Conservation (phyloP, 2,329 filamentous ascomycete species). For the Didymella exigua region DNA sequence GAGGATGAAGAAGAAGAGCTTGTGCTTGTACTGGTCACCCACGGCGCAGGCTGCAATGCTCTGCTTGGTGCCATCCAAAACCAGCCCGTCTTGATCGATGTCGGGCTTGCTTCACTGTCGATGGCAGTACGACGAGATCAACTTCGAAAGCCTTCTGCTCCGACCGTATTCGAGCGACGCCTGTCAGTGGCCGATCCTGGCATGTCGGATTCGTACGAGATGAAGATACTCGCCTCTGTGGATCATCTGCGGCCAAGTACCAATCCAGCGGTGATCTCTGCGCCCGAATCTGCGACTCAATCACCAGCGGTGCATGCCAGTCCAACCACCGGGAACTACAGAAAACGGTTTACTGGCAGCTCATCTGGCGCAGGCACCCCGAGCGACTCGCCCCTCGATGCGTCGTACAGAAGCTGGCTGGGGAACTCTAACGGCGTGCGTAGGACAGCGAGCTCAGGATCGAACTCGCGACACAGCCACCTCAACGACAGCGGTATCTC, state of each 20-base stretch:
- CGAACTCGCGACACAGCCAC: constrained; percentile 32
- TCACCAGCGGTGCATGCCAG: constrained; percentile 40
- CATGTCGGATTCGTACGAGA: constrained; percentile 69
- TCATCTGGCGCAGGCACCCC: constrained; percentile 33
- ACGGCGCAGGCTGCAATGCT: constrained; percentile 95
- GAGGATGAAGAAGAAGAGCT: constrained; percentile 67
- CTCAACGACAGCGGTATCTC: constrained; percentile 26
- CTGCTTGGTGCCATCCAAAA: constrained; percentile 90
- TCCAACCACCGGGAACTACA: constrained; percentile 33
- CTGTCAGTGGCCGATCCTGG: constrained; percentile 52
- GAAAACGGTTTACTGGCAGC: constrained; percentile 27
- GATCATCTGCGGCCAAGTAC: constrained; percentile 69
- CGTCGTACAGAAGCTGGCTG: constrained; percentile 40
- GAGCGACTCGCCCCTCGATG: constrained; percentile 37
- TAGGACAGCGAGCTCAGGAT: constrained; percentile 44
- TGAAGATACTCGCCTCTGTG: constrained; percentile 74
- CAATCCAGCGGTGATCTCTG: constrained; percentile 45
- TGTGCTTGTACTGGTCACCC: constrained; percentile 86
- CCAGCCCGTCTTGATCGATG: constrained; percentile 87
- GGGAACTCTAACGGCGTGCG: constrained; percentile 50
- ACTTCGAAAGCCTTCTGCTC: constrained; percentile 34
- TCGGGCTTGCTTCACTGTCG: constrained; percentile 87
- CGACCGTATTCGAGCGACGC: constrained; percentile 38
- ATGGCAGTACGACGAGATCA: constrained; percentile 64
- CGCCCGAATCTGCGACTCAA: constrained; percentile 30